Evolutionary conservation across 1,284 basidiomycete genomes (phyloP).

Genomic region (Rhodotorula sp.): DNA sequence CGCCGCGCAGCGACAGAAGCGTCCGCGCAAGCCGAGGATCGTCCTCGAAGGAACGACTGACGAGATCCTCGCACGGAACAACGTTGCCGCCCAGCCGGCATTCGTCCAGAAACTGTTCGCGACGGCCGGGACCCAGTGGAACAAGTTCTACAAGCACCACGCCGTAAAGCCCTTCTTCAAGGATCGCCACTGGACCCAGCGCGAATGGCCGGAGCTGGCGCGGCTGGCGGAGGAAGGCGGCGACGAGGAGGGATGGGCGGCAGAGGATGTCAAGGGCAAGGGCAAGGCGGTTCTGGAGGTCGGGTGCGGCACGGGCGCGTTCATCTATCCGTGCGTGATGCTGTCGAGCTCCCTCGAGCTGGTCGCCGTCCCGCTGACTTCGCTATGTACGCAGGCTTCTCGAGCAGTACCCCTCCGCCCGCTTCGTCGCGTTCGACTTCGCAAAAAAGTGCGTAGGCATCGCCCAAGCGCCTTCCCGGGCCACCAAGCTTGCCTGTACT

Average conservation of each 20-base stretch:
- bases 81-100: conserved; percentile 41
- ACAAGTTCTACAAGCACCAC: conserved; percentile 49
- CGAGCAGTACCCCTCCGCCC: conserved; percentile 25
- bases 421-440: conserved; percentile 40
- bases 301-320: conserved; percentile 42
- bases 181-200: conserved; percentile 51
- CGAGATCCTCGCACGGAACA: conserved; percentile 29
- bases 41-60: conserved; percentile 15
- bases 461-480: no score
- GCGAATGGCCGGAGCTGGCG: conserved; percentile 45
- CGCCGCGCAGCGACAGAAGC: background rate
- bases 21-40: conserved; percentile 17
- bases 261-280: conserved; percentile 12
- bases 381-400: conserved; percentile 20
- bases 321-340: conserved; percentile 38
- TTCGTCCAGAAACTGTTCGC: conserved; percentile 46
- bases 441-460: conserved; percentile 13
- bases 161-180: conserved; percentile 49
- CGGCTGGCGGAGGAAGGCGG: background rate
- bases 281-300: conserved; percentile 29
- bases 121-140: conserved; percentile 49
- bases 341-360: background rate
- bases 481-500: no score
- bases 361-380: no score
- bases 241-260: background rate